A percentile compares a stretch with the other conserved stretches of the same genome.
Evolutionary conservation across 2,329 filamentous ascomycete species (phyloP).

Genomic region (Gremmenia infestans): DNA sequence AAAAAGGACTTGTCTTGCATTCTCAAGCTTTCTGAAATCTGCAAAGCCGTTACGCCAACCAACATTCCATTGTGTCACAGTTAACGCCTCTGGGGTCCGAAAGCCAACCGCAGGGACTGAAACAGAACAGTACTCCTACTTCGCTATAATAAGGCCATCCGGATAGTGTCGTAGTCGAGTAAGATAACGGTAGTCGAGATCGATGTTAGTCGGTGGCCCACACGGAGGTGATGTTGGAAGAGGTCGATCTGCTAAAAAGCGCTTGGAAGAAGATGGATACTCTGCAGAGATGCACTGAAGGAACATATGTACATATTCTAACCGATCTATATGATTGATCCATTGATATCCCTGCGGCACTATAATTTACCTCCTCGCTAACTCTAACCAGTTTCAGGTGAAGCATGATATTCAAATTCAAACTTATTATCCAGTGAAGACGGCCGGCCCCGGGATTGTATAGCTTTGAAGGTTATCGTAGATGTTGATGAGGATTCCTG

Average conservation of each 20-base stretch:
- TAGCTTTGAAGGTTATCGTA: constrained; percentile 33
- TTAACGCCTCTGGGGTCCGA: background rate
- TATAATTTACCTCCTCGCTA: background rate
- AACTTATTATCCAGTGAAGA: constrained; percentile 19
- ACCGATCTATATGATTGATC: too few species aligned
- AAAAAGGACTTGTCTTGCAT: background rate
- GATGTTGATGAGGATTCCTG: constrained; percentile 45
- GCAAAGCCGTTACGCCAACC: background rate
- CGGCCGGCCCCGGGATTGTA: constrained; percentile 36
- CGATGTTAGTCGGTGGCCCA: background rate
- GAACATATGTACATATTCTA: background rate
- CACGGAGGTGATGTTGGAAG: background rate
- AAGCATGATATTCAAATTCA: background rate
- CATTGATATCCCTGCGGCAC: too few species aligned
- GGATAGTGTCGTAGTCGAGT: background rate
- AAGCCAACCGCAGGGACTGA: background rate
- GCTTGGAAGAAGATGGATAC: background rate
- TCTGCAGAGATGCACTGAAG: background rate
- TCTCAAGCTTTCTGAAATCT: background rate
- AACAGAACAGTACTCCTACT: background rate
- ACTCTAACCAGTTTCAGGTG: background rate
- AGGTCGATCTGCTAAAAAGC: background rate
- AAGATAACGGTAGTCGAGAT: background rate
- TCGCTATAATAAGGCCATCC: background rate
- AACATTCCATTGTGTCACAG: background rate